A percentile compares a stretch with the other conserved stretches of the same genome.
Evolutionary conservation across 2,329 filamentous ascomycete species (phyloP).

Genomic region (Xylariaceae sp.): DNA sequence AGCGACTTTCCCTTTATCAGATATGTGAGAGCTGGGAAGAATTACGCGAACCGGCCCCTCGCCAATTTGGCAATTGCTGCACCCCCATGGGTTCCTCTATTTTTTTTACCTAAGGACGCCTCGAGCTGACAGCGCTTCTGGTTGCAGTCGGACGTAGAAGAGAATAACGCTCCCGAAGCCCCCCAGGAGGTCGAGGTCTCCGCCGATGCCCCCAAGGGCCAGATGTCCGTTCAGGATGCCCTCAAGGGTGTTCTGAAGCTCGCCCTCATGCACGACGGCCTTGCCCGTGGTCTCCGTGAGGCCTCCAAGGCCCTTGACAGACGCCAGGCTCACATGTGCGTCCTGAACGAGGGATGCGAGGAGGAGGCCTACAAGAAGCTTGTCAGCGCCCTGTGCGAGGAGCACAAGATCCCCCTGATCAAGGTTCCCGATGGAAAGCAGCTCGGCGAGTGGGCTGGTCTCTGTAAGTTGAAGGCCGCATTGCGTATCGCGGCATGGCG

Average conservation of each 20-base stretch:
- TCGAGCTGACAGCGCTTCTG: not conserved
- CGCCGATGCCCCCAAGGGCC: slow-evolving; percentile 81
- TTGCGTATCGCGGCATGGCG: not conserved
- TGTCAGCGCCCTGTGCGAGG: slow-evolving; percentile 94
- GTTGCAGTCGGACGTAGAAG: slow-evolving; percentile 98
- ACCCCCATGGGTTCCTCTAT: not conserved
- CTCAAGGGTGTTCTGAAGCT: slow-evolving; percentile 99
- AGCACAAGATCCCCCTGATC: slow-evolving; percentile 99
- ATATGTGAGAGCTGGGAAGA: too few species aligned
- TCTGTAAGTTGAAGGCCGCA: slow-evolving; percentile 74
- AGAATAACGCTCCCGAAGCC: slow-evolving; percentile 82
- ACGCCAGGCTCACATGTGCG: slow-evolving; percentile 99
- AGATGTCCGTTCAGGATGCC: slow-evolving; percentile 97
- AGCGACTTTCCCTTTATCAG: too few species aligned
- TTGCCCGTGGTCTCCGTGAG: slow-evolving; percentile 96
- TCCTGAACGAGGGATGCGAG: slow-evolving; percentile 99
- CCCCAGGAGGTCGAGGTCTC: slow-evolving; percentile 90
- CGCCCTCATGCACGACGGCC: slow-evolving; percentile 98
- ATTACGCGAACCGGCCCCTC: too few species aligned
- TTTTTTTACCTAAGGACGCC: too few species aligned
- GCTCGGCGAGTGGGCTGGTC: slow-evolving; percentile 98
- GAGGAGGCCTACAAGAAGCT: slow-evolving; percentile 99
- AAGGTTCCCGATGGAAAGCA: slow-evolving; percentile 99
- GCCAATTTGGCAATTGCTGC: too few species aligned
- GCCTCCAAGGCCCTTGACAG: slow-evolving; percentile 98